Evolutionary conservation across 129 eudicot genomes (phyloP).

Genomic region (Pulicaria dysenterica): DNA sequence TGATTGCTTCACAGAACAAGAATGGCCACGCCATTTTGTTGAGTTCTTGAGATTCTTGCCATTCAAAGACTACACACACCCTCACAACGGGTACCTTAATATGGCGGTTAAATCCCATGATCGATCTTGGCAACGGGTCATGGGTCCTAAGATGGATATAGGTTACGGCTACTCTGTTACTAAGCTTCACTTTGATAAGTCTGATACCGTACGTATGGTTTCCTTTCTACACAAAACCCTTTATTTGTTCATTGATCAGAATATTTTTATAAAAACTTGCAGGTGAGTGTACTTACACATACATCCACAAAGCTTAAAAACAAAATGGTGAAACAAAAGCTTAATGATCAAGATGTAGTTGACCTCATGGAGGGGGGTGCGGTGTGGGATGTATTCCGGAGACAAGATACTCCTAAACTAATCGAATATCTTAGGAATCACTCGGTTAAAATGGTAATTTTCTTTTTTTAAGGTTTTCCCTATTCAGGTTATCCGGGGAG

Average conservation of each 20-base stretch:
- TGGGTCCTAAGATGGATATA: constrained; percentile 27
- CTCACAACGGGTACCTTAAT: constrained; percentile 16
- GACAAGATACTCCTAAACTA: constrained; percentile 3
- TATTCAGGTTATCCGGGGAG: too few species aligned
- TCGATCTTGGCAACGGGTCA: background rate
- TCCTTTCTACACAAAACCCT: background rate
- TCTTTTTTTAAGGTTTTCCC: background rate
- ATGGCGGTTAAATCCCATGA: background rate
- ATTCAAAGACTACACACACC: constrained; percentile 11
- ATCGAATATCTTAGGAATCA: constrained; percentile 20
- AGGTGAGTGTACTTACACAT: constrained; percentile 25
- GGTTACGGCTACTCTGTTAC: background rate
- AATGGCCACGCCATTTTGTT: constrained; percentile 19
- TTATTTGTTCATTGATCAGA: too few species aligned
- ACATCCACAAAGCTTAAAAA: constrained; percentile 18
- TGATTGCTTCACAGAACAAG: background rate
- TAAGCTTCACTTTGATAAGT: constrained; percentile 20
- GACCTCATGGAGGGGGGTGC: constrained; percentile 19
- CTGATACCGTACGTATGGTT: constrained; percentile 14
- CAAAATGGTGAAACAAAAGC: constrained; percentile 7
- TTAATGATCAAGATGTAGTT: background rate
- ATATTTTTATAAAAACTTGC: background rate
- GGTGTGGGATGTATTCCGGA: constrained; percentile 16
- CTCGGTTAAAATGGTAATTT: constrained; percentile 3
- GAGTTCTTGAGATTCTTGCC: constrained; percentile 10